Conservation (phyloP, 192 early-diverging fungal genomes). For the Linnemannia hyalina region DNA sequence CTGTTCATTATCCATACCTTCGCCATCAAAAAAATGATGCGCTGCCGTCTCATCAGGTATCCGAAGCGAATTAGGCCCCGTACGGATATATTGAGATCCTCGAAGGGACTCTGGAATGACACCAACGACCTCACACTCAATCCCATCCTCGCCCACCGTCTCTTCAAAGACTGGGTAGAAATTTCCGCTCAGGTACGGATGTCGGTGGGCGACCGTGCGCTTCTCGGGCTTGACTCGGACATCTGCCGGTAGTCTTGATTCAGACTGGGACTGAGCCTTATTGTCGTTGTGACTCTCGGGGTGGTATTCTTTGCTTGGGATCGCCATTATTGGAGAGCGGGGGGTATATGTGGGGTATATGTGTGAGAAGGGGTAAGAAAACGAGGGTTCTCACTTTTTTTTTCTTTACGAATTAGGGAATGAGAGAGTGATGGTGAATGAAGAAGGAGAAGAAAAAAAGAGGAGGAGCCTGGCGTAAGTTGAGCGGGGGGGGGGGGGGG, state of each 20-base stretch:
- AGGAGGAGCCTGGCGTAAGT: neutral
- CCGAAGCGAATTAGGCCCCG: conserved; percentile 42
- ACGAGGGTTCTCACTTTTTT: neutral
- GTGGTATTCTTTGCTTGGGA: neutral
- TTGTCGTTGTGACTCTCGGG: neutral
- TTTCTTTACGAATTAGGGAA: neutral
- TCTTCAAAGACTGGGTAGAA: conserved; percentile 54
- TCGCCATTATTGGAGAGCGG: neutral
- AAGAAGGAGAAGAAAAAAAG: neutral
- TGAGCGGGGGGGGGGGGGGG: neutral
- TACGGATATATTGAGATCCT: conserved; percentile 38
- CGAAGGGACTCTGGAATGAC: conserved; percentile 36
- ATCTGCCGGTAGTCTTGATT: neutral
- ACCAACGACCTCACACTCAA: conserved; percentile 44
- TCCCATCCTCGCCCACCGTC: conserved; percentile 44
- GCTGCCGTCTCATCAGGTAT: conserved; percentile 10
- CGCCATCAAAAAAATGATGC: conserved; percentile 44
- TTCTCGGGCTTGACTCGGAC: conserved; percentile 4
- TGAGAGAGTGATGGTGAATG: conserved; percentile 2
- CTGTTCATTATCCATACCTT: conserved; percentile 15
- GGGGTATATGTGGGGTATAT: neutral
- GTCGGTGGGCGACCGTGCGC: conserved; percentile 17
- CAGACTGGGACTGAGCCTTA: neutral
- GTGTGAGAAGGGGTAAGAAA: neutral
- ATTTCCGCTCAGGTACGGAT: conserved; percentile 46